phyloP scores from a whole-genome alignment of 805 yeast species.

The Schwanniomyces vanrijiae region DNA sequence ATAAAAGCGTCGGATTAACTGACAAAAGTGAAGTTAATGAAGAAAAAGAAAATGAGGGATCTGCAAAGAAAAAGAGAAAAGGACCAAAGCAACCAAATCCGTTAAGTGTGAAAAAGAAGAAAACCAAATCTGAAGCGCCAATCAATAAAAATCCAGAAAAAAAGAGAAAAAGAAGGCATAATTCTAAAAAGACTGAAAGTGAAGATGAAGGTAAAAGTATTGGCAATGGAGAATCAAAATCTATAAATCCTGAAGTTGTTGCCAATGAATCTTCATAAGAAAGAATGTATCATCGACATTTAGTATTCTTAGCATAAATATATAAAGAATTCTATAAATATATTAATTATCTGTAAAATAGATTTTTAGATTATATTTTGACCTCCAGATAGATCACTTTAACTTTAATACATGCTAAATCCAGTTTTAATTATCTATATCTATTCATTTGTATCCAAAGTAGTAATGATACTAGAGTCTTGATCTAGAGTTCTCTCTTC shows the following conservation, averaged over 20 bases:
- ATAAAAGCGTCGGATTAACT: constrained; percentile 49
- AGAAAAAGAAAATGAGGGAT: constrained; percentile 8
- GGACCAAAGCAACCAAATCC: constrained; percentile 90
- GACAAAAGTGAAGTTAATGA: constrained; percentile 16
- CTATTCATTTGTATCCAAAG: too few species aligned
- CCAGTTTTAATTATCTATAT: too few species aligned
- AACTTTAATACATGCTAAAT: too few species aligned
- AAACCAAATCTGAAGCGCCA: constrained; percentile 20
- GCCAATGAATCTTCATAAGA: not conserved
- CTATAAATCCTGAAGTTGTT: not conserved
- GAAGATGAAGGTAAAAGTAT: not conserved
- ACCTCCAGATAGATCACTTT: too few species aligned
- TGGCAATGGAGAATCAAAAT: not conserved
- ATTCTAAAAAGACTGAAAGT: not conserved
- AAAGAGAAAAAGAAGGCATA: constrained; percentile 26
- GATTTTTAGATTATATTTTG: too few species aligned
- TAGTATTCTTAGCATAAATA: too few species aligned
- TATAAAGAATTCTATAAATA: too few species aligned
- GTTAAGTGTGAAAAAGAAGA: constrained; percentile 79
- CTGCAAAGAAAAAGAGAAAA: constrained; percentile 47
- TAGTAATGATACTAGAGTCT: too few species aligned
- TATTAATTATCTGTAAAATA: too few species aligned
- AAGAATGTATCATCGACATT: not conserved
- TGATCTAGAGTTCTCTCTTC: not conserved
- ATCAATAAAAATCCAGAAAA: constrained; percentile 7